Base-by-base conservation (phyloP, 2,329 filamentous ascomycete genomes). In the Stagonosporopsis chrysanthemi region DNA sequence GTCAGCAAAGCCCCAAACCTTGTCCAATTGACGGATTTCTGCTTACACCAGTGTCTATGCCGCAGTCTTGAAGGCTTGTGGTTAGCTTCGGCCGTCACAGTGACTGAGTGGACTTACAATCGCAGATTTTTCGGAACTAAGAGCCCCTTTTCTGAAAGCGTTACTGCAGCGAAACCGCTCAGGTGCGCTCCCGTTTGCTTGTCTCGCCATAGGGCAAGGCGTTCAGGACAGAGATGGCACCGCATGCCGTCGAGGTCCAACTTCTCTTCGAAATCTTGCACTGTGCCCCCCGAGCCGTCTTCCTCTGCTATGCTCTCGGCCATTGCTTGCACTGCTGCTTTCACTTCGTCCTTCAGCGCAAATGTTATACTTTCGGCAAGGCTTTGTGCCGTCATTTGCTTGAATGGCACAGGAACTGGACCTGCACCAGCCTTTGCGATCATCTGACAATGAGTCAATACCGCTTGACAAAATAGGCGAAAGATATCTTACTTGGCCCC, bases 371-470 rank as follows among this genome's bases (percentile, higher is more conserved):
- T 81, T 1, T 76, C 74, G 0, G 80, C 77, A 1, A 85, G 69
- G 12, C 74, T 79, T 9, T 79, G 68, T 3, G 76, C 69, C 1
- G 75, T 80, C n/a, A 85, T 72, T 15, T 75, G 63, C 43, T 79
- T 78, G 60, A 80, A 75, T 0, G 80, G 79, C 14, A 84, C 79
- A 0, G 82, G 82, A 5, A 70, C 63, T 2, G 82, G 80, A 0
- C 83, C 83, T 24, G 82, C 82, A 4, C 81, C 80, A 1, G 81
- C 78, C 47, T 71, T 70, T 7, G 80, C 79, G 2, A 85, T 76
- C 80, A 84, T 83, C 15, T 78, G 5, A n/a, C 9, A 6, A 6
- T 22, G 3, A 43, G 39, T 57, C 26, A 57, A 22, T 8, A 19
- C 26, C 11, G 12, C 2, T 12, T 14, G 19, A 24, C 28, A 19